Conservation (phyloP, 2,329 filamentous ascomycete genomes). For the Didymella pinodella region DNA sequence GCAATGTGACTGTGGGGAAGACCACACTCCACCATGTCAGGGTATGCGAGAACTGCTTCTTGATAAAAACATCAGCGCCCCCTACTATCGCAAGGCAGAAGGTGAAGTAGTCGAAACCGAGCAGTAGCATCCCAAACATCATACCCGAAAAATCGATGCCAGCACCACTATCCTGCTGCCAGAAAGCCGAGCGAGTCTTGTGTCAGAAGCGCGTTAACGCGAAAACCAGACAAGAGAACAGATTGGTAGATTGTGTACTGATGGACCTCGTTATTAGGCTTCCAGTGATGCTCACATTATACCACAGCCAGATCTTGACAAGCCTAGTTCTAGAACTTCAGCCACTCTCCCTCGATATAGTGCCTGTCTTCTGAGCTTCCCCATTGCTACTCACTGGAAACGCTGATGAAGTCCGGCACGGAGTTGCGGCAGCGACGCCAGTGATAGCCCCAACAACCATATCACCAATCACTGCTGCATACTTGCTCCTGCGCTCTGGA, state of each 20-base stretch:
- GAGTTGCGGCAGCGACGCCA: background rate
- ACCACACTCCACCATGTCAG: constrained; percentile 18
- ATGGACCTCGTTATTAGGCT: background rate
- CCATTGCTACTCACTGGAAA: background rate
- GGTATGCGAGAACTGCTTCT: constrained; percentile 16
- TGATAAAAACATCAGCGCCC: constrained; percentile 10
- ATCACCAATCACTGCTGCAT: background rate
- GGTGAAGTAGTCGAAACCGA: constrained; percentile 16
- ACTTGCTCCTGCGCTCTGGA: background rate
- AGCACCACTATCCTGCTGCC: constrained; percentile 3
- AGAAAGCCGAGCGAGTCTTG: background rate
- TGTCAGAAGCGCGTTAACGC: background rate
- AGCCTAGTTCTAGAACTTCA: background rate
- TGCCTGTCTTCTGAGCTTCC: background rate
- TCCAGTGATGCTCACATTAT: background rate
- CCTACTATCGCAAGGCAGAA: constrained; percentile 12
- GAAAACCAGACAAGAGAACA: background rate
- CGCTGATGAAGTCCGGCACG: background rate
- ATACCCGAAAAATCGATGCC: constrained; percentile 10
- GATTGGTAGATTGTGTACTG: background rate
- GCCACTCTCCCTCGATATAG: background rate
- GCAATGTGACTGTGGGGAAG: constrained; percentile 10
- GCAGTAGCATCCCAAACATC: constrained; percentile 7
- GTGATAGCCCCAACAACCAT: background rate
- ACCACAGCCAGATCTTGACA: background rate